phyloP scores from a whole-genome alignment of 75 land plant species.

The Pinus albicaulis region DNA sequence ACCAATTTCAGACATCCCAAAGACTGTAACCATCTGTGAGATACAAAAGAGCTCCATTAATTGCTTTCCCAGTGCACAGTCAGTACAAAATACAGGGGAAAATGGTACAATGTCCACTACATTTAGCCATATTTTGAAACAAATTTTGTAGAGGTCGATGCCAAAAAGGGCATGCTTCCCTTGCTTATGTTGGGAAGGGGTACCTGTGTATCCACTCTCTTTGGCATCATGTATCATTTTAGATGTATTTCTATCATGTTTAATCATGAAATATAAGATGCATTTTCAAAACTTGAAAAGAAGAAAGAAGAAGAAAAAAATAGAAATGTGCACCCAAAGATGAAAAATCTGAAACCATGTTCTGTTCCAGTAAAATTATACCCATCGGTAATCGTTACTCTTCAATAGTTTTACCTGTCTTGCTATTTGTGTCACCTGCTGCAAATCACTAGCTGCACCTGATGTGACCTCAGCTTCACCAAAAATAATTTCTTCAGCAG shows the following conservation, averaged over 20 bases:
- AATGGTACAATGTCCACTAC: too few relatives aligned
- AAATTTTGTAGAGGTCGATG: too few relatives aligned
- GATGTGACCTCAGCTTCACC: slow-evolving; percentile 89
- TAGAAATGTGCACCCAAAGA: not conserved
- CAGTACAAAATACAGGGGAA: not conserved
- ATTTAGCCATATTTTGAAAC: too few relatives aligned
- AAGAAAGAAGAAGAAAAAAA: too few relatives aligned
- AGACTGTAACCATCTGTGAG: slow-evolving; percentile 84
- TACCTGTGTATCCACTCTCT: too few relatives aligned
- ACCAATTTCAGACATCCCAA: slow-evolving; percentile 93
- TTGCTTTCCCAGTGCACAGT: not conserved
- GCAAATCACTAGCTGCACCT: slow-evolving; percentile 86
- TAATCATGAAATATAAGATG: too few relatives aligned
- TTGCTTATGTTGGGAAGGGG: too few relatives aligned
- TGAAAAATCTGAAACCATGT: not conserved
- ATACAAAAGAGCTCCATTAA: not conserved
- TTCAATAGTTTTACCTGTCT: slow-evolving; percentile 57
- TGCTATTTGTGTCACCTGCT: slow-evolving; percentile 80
- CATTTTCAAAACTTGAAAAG: too few relatives aligned
- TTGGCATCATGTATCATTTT: too few relatives aligned
- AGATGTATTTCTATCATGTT: too few relatives aligned
- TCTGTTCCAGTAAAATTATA: not conserved
- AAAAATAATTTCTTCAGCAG: slow-evolving; percentile 84
- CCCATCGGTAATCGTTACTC: not conserved
- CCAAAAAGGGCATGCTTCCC: too few relatives aligned